Evolutionary conservation across 2,329 filamentous ascomycete species (phyloP).

Genomic region (Hypoxylon sp.): DNA sequence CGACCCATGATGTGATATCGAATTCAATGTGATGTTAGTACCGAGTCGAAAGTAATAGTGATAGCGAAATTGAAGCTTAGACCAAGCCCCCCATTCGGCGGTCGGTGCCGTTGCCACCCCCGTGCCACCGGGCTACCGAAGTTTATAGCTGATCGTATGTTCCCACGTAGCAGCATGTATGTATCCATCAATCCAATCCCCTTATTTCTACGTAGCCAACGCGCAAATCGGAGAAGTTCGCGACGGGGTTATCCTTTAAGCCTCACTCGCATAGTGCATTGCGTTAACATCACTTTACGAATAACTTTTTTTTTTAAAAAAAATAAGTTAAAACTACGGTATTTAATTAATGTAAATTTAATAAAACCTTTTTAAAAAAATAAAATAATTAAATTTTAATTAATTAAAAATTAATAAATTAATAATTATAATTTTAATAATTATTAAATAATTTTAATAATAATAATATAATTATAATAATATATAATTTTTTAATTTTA

Average conservation of each 20-base stretch:
- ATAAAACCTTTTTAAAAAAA: too few species aligned
- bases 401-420: too few species aligned
- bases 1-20: background rate
- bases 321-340: too few species aligned
- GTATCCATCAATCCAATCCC: background rate
- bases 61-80: slow-evolving; percentile 7
- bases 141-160: background rate
- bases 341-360: too few species aligned
- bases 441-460: too few species aligned
- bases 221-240: slow-evolving; percentile 1
- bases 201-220: background rate
- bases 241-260: slow-evolving; percentile 4
- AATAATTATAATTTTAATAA: too few species aligned
- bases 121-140: slow-evolving; percentile 11
- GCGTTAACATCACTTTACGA: too few species aligned
- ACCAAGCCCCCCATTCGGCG: slow-evolving; percentile 1
- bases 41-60: background rate
- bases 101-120: slow-evolving; percentile 6
- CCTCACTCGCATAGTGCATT: background rate
- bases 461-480: too few species aligned
- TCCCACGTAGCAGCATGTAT: background rate
- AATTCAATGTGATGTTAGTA: background rate
- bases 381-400: too few species aligned
- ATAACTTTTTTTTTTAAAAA: too few species aligned
- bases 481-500: too few species aligned